Evolutionary conservation across 2,329 filamentous ascomycete species (phyloP), one percentile per base, ranked within the genome.

Genomic region (Pseudogymnoascus sp.): DNA sequence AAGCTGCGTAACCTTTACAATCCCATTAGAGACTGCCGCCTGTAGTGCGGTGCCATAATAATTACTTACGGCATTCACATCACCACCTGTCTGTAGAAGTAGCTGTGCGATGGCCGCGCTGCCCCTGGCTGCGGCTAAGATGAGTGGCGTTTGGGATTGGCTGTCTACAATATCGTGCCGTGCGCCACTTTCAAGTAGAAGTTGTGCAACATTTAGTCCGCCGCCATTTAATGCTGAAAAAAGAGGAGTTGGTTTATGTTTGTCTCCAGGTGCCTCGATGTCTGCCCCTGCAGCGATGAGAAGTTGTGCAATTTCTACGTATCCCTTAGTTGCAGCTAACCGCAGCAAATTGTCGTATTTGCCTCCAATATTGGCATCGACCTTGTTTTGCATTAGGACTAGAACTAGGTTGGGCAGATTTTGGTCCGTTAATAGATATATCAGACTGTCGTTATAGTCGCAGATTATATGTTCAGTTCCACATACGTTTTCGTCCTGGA

Each of bases 71-170:
- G 20, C 20, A 22, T 67, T 58, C 14, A 65, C 36, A 16, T 65
- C 20, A 3, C 61, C 65, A 14, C 64, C 64, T 11, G 57, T 25
- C 38, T 72, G 68, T 3, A 76, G 65, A 1, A 77, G 64, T 50
- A 67, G 68, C n/a, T 73, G 64, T 7, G 76, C 72, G n/a, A 74
- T 33, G 30, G 30, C 65, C 6, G 70, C 69, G 1, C 72, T 60
- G 38, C 74, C 74, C 25, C 65, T 67, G 41, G 70, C 67, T 6
- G 73, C 72, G 11, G 75, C 73, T 2, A 11, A 2, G 1, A n/a
- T 50, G 4, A 50, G 43, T 50, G 22, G 43, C 4, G 43, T 50
- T 8, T 16, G 4, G 4, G 7, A 16, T 12, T 7, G 0, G 2
- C 0, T 1, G 2, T 30, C 1, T 50, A 50, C 14, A 16, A 50